These are phyloP conservation scores for Bauhinia variegata DNA, from an alignment of 306 rosid species.

Conservation along the genomic window DNA sequence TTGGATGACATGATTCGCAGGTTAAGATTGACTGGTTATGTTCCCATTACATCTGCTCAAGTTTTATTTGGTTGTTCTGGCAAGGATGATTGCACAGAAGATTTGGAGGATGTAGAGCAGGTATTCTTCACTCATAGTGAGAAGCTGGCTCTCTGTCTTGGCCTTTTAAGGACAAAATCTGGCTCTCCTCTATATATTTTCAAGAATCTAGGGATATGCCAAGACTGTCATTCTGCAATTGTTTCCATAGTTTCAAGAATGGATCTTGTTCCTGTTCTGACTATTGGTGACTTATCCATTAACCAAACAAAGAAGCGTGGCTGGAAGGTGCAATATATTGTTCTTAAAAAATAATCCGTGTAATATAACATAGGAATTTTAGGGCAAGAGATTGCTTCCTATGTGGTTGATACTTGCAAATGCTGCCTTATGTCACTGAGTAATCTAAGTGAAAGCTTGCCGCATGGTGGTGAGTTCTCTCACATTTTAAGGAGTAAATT, in stretches of 20 bases:
- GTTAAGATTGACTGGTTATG: constrained; percentile 66
- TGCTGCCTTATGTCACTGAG: too few species aligned
- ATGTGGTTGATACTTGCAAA: too few species aligned
- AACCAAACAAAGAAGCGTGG: neutral
- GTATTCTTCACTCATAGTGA: constrained; percentile 73
- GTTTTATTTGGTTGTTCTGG: constrained; percentile 52
- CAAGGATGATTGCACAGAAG: constrained; percentile 38
- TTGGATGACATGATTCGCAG: constrained; percentile 63
- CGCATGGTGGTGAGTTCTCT: too few species aligned
- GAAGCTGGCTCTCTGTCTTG: constrained; percentile 78
- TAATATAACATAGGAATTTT: too few species aligned
- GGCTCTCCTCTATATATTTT: constrained; percentile 63
- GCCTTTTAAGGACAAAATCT: constrained; percentile 57
- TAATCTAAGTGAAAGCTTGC: too few species aligned
- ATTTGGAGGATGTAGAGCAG: constrained; percentile 71
- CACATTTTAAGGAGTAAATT: too few species aligned
- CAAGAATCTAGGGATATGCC: constrained; percentile 73
- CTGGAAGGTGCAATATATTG: too few species aligned
- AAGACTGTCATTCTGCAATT: constrained; percentile 76
- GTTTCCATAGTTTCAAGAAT: constrained; percentile 73
- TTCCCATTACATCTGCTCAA: constrained; percentile 60
- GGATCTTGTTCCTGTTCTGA: constrained; percentile 82
- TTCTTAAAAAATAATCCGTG: too few species aligned
- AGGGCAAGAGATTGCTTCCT: too few species aligned
- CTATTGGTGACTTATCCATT: constrained; percentile 55